Conservation (phyloP, 2,329 filamentous ascomycete species). For the Thielaviopsis populi region DNA sequence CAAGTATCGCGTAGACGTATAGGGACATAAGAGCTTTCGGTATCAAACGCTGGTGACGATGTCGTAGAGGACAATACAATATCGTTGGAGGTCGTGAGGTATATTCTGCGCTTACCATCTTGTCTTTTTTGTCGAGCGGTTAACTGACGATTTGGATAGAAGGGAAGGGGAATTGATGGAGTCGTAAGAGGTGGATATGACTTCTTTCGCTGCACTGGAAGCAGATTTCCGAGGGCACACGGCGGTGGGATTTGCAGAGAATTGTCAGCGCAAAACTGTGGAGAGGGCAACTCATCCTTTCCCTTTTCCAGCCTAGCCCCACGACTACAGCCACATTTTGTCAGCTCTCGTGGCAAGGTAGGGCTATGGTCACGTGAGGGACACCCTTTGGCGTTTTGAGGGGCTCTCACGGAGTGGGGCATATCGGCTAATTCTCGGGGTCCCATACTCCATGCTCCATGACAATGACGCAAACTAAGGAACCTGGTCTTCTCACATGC, state of each 20-base stretch:
- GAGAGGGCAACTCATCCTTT: conserved; percentile 13
- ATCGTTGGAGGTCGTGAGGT: background rate
- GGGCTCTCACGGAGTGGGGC: background rate
- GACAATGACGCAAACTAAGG: background rate
- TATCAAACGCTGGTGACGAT: conserved; percentile 8
- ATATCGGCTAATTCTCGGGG: background rate
- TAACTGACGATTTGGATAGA: conserved; percentile 17
- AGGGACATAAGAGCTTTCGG: background rate
- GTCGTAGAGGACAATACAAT: conserved; percentile 6
- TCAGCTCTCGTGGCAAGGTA: conserved; percentile 11
- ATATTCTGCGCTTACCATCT: conserved; percentile 46
- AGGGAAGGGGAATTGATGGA: conserved; percentile 15
- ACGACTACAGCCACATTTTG: conserved; percentile 4
- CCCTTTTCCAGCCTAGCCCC: conserved; percentile 1
- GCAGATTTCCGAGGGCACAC: conserved; percentile 17
- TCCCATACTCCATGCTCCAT: background rate
- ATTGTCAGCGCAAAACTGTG: conserved; percentile 12
- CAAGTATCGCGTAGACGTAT: background rate
- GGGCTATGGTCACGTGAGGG: conserved; percentile 13
- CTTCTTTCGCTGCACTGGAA: conserved; percentile 16
- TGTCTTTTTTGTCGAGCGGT: conserved; percentile 30
- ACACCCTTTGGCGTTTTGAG: background rate
- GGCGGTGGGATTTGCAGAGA: conserved; percentile 11
- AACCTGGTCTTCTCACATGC: background rate
- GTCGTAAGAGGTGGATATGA: conserved; percentile 16